These are phyloP conservation scores for Aristolochia contorta DNA, from an alignment of 164 flowering plant genomes.

Conservation along the genomic window DNA sequence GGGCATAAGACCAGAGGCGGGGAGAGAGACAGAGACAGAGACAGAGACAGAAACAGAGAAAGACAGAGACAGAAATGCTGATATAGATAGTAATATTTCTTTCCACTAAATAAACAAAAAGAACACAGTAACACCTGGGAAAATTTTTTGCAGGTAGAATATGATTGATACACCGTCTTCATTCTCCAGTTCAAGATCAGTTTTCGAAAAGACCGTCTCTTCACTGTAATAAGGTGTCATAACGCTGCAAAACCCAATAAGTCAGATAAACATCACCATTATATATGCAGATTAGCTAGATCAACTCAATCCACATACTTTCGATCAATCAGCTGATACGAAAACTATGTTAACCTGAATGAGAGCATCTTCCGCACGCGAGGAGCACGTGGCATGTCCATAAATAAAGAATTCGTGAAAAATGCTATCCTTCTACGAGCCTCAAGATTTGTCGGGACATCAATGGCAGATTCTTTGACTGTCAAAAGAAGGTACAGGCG, in stretches of 20 bases:
- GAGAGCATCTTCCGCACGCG: conserved; percentile 89
- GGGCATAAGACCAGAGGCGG: neutral
- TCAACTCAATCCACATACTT: no score
- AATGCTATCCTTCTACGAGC: conserved; percentile 88
- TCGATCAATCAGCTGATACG: no score
- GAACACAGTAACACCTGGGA: conserved; percentile 42
- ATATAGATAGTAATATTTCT: no score
- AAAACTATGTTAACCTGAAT: conserved; percentile 50
- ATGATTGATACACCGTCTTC: conserved; percentile 91
- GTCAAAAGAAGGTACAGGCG: conserved; percentile 58
- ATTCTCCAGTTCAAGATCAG: conserved; percentile 84
- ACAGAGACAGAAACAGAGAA: no score
- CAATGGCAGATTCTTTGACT: conserved; percentile 75
- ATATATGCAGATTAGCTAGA: neutral
- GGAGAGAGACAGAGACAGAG: neutral
- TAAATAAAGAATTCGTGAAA: conserved; percentile 83
- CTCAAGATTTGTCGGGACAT: conserved; percentile 87
- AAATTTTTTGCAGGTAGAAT: conserved; percentile 85
- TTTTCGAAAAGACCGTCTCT: conserved; percentile 78
- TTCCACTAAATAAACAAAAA: no score
- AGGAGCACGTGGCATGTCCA: conserved; percentile 97
- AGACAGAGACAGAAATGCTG: no score
- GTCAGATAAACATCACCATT: no score
- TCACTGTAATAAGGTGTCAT: conserved; percentile 97
- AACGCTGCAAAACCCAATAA: conserved; percentile 76